Conservation (phyloP, 139 green algal species). For the Chlamydomonas asymmetrica region DNA sequence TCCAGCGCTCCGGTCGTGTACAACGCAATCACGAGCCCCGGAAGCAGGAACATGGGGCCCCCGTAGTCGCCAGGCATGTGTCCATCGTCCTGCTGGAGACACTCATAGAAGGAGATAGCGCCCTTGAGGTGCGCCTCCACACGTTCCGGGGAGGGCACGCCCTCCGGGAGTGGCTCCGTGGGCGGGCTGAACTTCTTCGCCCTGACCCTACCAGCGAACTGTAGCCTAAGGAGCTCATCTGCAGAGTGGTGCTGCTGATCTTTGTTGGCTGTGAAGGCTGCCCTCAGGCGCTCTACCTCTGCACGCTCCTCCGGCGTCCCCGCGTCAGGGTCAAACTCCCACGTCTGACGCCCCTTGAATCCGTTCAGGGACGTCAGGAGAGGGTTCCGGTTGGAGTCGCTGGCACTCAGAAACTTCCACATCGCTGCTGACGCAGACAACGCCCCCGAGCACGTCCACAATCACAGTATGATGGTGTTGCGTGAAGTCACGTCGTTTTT, state of each 20-base stretch:
- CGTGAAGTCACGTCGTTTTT: no score
- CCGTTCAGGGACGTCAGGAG: conserved; percentile 62
- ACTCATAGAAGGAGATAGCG: conserved; percentile 81
- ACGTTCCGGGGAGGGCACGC: conserved; percentile 23
- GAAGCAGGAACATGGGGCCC: conserved; percentile 98
- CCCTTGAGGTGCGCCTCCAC: conserved; percentile 58
- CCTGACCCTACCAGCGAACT: conserved; percentile 35
- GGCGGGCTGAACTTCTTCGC: conserved; percentile 24
- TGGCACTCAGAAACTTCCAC: conserved; percentile 59
- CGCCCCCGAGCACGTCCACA: no score
- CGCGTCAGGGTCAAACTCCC: conserved; percentile 75
- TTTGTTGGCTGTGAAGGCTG: conserved; percentile 63
- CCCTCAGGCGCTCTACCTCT: conserved; percentile 62
- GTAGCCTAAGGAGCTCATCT: conserved; percentile 88
- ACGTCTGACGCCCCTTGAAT: conserved; percentile 78
- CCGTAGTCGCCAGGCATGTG: conserved; percentile 98
- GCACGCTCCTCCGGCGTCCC: conserved; percentile 68
- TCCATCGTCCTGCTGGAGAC: conserved; percentile 89
- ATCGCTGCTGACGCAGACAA: no score
- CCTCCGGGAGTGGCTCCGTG: conserved; percentile 16
- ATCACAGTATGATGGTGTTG: no score
- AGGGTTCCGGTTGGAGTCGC: conserved; percentile 33
- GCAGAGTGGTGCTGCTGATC: conserved; percentile 72
- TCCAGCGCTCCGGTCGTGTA: conserved; percentile 82
- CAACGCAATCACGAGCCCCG: conserved; percentile 89